These are phyloP conservation scores for Colletotrichum sp. DNA, from an alignment of 2,329 filamentous ascomycete species.

Conservation along the genomic window DNA sequence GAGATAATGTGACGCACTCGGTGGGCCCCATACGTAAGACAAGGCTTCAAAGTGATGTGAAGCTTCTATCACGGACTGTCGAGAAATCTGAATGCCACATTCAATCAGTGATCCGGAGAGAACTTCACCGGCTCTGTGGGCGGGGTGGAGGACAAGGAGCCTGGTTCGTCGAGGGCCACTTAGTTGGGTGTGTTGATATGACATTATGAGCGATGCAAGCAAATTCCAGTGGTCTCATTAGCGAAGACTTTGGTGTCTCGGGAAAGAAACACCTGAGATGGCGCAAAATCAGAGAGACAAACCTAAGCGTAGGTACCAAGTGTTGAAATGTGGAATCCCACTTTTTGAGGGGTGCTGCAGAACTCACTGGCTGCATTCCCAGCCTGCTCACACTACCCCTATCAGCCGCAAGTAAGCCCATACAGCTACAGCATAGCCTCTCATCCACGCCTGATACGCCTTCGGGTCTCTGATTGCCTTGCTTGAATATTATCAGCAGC, in stretches of 20 bases:
- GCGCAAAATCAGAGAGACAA: background rate
- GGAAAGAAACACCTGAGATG: rapidly evolving
- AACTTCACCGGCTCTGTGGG: background rate
- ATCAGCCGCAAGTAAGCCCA: background rate
- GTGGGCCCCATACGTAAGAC: background rate
- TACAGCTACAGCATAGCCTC: background rate
- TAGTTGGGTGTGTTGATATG: background rate
- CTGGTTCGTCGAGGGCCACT: background rate
- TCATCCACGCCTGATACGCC: background rate
- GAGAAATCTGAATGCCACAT: background rate
- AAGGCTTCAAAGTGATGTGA: background rate
- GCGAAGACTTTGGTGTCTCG: rapidly evolving
- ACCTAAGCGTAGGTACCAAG: too few relatives aligned
- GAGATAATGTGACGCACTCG: background rate
- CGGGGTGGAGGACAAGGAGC: background rate
- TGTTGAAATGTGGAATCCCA: background rate
- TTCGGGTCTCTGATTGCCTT: background rate
- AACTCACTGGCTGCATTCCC: background rate
- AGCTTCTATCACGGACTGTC: background rate
- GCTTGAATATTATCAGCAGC: background rate
- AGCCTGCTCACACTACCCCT: background rate
- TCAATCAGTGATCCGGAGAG: background rate
- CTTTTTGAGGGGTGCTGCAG: background rate
- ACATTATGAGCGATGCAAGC: rapidly evolving
- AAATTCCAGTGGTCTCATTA: rapidly evolving